Base-by-base conservation (phyloP, 306 rosid genomes). In the Ceratonia siliqua region DNA sequence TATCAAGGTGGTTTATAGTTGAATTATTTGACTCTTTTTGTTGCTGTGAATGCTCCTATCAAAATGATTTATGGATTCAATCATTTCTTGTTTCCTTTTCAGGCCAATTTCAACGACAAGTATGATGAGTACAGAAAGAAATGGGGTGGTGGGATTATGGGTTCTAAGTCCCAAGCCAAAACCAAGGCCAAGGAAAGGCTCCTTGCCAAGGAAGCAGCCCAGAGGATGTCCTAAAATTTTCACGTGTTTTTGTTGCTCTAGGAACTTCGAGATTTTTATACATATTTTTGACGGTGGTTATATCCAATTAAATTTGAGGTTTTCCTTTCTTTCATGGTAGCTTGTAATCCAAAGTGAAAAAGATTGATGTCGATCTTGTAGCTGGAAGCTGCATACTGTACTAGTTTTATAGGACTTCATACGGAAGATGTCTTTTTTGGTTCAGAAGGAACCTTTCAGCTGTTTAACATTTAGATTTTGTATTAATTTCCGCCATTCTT, bases 131-230 rank as follows among this genome's bases (percentile, higher is more conserved):
- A 80, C 87, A 57, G 87, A 75, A 86, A 83, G 65, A 86, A 83
- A 72, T 86, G 89, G 87, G 89, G 87, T 8, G 89, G 89, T 6
- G 89, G 89, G 22, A 74, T 86, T 70, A 86, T 86, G 89, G 87
- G 89, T 17, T 86, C 89, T 68, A 86, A 86, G 35, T 86, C 87
- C 15, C 87, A 86, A 87, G 89, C 89, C 39, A 86, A 74, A 59
- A 86, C 85, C 58, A 86, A 63, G 85, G 89, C 87, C 1, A 86
- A 83, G 68, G 89, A 86, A 71, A 83, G 70, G 67, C 42, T 85
- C 6, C 78, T 85, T 28, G 89, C 89, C 18, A 85, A 82, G 58
- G 89, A 85, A 79, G 87, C 87, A 42, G 87, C 87, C 11, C 87
- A 86, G 67, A 86, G 89, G 55, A 58, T 83, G 83, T n/a, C 73